Base-by-base conservation (phyloP, 257 asterid genomes). In the Fraxinus excelsior region DNA sequence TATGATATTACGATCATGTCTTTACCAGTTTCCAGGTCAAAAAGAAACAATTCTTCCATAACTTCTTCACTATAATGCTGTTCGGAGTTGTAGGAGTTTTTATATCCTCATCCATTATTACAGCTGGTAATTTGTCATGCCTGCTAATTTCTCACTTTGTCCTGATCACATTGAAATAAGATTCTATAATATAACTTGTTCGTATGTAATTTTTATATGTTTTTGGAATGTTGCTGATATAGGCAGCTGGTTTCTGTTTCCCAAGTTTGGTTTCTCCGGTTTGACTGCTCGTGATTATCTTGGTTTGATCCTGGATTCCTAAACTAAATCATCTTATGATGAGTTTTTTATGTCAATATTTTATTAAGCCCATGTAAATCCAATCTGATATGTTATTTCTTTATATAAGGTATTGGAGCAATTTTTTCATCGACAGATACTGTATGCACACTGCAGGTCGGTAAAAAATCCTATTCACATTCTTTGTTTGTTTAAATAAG, bases 1-100 rank as follows among this genome's bases (percentile, higher is more conserved):
- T 29, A 11, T 32, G 10, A n/a, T 66, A n/a, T 73, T 16, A 7
- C 49, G 16, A 40, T 23, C 56, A 7, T 58, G 18, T 60, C 67
- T 72, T 75, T 23, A n/a, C 69, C 89, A 95, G 99, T 67, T 95
- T 91, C 80, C 99, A 95, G 87, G 99, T 93, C 72, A 95, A 95
- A 93, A 95, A 95, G 96, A 92, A 93, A 77, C 94, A 91, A 72
- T 95, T 95, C 92, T 95, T 95, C 87, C 98, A 95, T 60, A 93
- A 95, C 85, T 93, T 95, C 88, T 91, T 95, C 62, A 90, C 97
- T 12, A 95, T 95, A 67, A 90, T 93, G 97, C 86, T 93, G 78
- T 95, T 92, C 74, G 99, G 99, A 73, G 92, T 95, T 23, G 77
- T 89, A 76, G 99, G 99, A 44, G 98, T 89, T 72, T 89, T 95